A percentile compares a stretch with the other conserved stretches of the same genome.
These are phyloP conservation scores for Magnusiomyces suaveolens DNA, from an alignment of 1,139 yeast species.

Conservation along the genomic window DNA sequence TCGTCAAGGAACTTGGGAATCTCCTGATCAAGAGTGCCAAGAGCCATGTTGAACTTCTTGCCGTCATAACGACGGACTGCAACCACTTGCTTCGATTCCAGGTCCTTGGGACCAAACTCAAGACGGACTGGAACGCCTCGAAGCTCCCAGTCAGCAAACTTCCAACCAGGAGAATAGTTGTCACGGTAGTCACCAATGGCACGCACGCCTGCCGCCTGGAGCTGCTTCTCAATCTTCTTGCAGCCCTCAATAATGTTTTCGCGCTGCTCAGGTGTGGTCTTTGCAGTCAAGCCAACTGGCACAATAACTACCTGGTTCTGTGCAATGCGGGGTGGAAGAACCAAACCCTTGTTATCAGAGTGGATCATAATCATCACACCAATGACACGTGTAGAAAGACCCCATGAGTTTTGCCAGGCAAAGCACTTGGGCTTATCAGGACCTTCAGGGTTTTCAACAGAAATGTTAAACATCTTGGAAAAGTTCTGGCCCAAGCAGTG, in stretches of 20 bases:
- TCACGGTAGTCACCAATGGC: slow-evolving; percentile 82
- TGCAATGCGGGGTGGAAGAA: slow-evolving; percentile 94
- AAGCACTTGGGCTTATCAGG: slow-evolving; percentile 68
- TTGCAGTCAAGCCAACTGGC: slow-evolving; percentile 90
- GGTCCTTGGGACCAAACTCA: slow-evolving; percentile 94
- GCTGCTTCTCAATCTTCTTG: slow-evolving; percentile 49
- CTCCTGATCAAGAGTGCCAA: slow-evolving; percentile 55
- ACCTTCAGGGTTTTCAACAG: slow-evolving; percentile 84
- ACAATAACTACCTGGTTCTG: slow-evolving; percentile 84
- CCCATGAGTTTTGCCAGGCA: slow-evolving; percentile 99
- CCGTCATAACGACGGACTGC: slow-evolving; percentile 93
- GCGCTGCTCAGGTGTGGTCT: slow-evolving; percentile 70
- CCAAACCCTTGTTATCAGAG: slow-evolving; percentile 96
- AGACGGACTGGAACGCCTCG: slow-evolving; percentile 91
- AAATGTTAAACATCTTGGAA: slow-evolving; percentile 94
- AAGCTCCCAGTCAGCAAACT: slow-evolving; percentile 94
- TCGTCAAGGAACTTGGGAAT: slow-evolving; percentile 70
- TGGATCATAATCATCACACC: slow-evolving; percentile 99
- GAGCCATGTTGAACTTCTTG: slow-evolving; percentile 55
- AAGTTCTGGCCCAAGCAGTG: slow-evolving; percentile 97
- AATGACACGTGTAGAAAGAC: slow-evolving; percentile 93
- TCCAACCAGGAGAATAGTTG: slow-evolving; percentile 97
- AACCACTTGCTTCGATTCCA: slow-evolving; percentile 65
- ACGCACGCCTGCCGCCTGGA: slow-evolving; percentile 47
- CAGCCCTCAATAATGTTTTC: slow-evolving; percentile 62